Conservation (phyloP, 441 rosid genomes). For the Metrosideros polymorpha region DNA sequence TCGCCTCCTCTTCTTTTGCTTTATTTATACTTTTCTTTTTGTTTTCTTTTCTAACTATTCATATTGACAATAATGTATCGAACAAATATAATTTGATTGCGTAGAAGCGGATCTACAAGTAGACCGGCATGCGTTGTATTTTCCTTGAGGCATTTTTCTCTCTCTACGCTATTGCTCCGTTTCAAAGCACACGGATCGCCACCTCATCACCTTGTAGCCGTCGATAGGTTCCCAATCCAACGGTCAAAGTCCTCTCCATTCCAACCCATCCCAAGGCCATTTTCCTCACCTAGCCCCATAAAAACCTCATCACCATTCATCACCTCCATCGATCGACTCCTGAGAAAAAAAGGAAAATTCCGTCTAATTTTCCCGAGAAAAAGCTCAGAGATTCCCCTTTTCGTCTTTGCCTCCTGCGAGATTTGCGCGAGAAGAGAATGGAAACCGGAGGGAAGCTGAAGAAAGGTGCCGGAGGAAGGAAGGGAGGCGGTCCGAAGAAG, state of each 20-base stretch:
- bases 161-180: constrained; percentile 8
- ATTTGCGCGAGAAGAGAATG: constrained; percentile 7
- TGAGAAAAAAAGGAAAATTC: background rate
- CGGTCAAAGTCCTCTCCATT: background rate
- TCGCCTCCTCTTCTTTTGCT: background rate
- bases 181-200: constrained; percentile 13
- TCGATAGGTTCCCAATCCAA: background rate
- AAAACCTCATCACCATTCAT: background rate
- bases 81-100: background rate
- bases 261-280: background rate
- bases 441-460: constrained; percentile 19
- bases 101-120: background rate
- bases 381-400: background rate
- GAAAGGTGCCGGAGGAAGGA: constrained; percentile 36
- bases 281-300: constrained; percentile 1
- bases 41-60: background rate
- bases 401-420: background rate
- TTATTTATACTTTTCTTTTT: background rate
- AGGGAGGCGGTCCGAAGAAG: constrained; percentile 35
- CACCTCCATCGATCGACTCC: background rate
- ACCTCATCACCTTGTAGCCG: background rate
- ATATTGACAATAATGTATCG: background rate
- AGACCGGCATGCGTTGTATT: background rate
- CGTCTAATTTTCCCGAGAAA: background rate
- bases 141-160: background rate